These are phyloP conservation scores for Arbutus unedo DNA, from an alignment of 148 eudicot species.

Conservation along the genomic window DNA sequence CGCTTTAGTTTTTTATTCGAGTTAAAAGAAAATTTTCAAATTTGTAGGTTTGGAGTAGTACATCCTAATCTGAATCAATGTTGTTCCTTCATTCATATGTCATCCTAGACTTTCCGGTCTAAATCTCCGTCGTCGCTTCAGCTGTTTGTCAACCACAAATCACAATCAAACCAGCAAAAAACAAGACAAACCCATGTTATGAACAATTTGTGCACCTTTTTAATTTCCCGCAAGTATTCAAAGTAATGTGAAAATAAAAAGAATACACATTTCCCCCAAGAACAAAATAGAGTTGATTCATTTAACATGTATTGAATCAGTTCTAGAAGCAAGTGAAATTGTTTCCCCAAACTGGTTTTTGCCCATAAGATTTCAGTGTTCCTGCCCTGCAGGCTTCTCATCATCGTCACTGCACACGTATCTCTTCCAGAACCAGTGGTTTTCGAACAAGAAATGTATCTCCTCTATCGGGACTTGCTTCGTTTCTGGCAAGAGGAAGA, in stretches of 20 bases:
- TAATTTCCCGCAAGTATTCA: not conserved
- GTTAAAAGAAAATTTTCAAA: too few relatives aligned
- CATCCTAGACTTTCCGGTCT: not conserved
- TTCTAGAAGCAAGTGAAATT: not conserved
- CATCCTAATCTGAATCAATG: not conserved
- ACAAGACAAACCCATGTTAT: slow-evolving; percentile 55
- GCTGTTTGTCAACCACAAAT: too few relatives aligned
- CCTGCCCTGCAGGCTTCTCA: not conserved
- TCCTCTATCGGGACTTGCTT: slow-evolving; percentile 97
- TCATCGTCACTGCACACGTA: not conserved
- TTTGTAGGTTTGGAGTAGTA: not conserved
- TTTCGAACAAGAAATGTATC: slow-evolving; percentile 63
- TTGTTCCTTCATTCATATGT: not conserved
- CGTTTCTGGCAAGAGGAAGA: slow-evolving; percentile 79
- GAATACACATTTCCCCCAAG: not conserved
- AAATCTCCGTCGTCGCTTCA: not conserved
- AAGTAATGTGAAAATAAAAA: not conserved
- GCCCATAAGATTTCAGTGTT: not conserved
- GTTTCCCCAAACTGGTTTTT: not conserved
- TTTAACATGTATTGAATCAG: not conserved
- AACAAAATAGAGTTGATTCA: not conserved
- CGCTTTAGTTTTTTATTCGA: too few relatives aligned
- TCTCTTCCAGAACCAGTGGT: slow-evolving; percentile 88
- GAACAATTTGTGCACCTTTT: not conserved
- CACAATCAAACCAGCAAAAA: slow-evolving; percentile 49